Evolutionary conservation across 176 grass and related monocot genomes (phyloP).

Genomic region (Oryza nivara): DNA sequence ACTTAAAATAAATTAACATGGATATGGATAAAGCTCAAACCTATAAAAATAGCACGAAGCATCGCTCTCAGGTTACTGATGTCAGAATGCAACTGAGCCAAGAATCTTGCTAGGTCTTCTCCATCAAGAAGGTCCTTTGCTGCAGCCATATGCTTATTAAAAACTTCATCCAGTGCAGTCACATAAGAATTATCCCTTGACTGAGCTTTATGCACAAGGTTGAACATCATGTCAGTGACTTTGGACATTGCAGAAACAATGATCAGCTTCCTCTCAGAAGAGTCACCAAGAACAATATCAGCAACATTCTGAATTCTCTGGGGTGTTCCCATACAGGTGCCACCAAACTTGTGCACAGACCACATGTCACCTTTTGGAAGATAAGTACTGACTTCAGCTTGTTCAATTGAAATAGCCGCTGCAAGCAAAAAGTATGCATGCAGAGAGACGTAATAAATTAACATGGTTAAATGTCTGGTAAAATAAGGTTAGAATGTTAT

Average conservation of each 20-base stretch:
- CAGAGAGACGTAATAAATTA: slow-evolving; percentile 31
- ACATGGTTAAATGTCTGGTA: slow-evolving; percentile 14
- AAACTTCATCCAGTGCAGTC: slow-evolving; percentile 72
- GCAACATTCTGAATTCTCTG: slow-evolving; percentile 96
- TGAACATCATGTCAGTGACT: slow-evolving; percentile 98
- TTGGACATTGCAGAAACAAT: slow-evolving; percentile 99
- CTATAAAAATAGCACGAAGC: slow-evolving; percentile 97
- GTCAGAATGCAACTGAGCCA: slow-evolving; percentile 76
- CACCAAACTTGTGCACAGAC: slow-evolving; percentile 99
- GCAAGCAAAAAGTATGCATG: slow-evolving; percentile 37
- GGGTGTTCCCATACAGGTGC: slow-evolving; percentile 93
- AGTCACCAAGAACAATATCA: slow-evolving; percentile 75
- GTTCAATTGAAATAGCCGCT: slow-evolving; percentile 70
- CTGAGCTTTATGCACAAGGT: slow-evolving; percentile 84
- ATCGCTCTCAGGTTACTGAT: slow-evolving; percentile 90
- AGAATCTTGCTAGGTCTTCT: slow-evolving; percentile 88
- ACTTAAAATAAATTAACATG: slow-evolving; percentile 27
- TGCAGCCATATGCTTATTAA: slow-evolving; percentile 83
- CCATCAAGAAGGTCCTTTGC: slow-evolving; percentile 91
- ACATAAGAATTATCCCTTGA: slow-evolving; percentile 86
- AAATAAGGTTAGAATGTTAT: neutral
- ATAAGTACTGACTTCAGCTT: slow-evolving; percentile 56
- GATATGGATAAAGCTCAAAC: slow-evolving; percentile 44
- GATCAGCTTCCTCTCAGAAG: slow-evolving; percentile 85
- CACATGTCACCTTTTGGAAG: slow-evolving; percentile 93